phyloP scores from a whole-genome alignment of 805 yeast genomes.

The Nakazawaea ambrosiae region DNA sequence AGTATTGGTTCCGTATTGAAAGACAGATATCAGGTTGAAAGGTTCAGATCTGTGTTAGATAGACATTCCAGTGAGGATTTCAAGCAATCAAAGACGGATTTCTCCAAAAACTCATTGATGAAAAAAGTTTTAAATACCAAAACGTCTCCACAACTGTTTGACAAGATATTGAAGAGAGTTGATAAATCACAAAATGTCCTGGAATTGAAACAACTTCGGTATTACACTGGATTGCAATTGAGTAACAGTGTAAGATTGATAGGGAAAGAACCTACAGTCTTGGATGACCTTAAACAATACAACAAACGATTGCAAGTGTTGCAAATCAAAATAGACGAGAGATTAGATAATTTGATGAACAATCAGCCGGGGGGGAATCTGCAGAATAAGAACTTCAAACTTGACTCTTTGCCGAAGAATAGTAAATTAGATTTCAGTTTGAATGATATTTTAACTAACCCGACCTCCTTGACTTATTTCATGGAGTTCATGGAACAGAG shows the following conservation, averaged over 20 bases:
- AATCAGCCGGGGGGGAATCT: background rate
- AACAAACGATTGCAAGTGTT: conserved; percentile 16
- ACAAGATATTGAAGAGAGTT: conserved; percentile 30
- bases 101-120: conserved; percentile 18
- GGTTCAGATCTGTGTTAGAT: conserved; percentile 62
- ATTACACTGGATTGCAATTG: conserved; percentile 39
- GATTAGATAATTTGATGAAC: conserved; percentile 12
- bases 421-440: conserved; percentile 24
- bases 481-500: conserved; percentile 51
- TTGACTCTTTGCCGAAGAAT: conserved; percentile 5
- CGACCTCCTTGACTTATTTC: conserved; percentile 40
- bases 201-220: conserved; percentile 42
- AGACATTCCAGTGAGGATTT: conserved; percentile 41
- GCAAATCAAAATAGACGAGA: conserved; percentile 16
- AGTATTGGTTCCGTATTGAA: conserved; percentile 57
- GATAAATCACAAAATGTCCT: conserved; percentile 26
- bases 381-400: background rate
- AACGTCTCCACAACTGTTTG: conserved; percentile 33
- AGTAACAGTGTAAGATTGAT: conserved; percentile 30
- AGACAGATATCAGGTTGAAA: conserved; percentile 68
- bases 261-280: conserved; percentile 16
- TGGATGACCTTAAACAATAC: conserved; percentile 13
- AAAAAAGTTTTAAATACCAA: conserved; percentile 28
- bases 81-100: background rate
- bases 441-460: conserved; percentile 38